phyloP scores from a whole-genome alignment of 192 early-diverging fungal genomes.

The Backusella westeae region DNA sequence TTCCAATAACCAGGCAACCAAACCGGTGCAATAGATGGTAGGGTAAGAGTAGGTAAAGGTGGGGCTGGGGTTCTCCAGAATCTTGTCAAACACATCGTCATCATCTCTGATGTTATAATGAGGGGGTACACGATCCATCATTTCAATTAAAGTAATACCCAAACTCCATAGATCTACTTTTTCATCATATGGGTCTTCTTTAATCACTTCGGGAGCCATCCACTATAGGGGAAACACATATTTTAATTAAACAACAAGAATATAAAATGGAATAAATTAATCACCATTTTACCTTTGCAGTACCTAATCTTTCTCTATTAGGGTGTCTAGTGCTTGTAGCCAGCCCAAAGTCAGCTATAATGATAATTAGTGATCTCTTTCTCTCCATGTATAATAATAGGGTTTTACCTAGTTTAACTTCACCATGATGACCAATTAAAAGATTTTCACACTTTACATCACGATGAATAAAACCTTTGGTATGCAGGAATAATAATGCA shows the following conservation, averaged over 20 bases:
- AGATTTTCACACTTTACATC: constrained; percentile 44
- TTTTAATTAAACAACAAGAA: not conserved
- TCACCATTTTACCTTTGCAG: constrained; percentile 34
- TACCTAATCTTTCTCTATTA: constrained; percentile 36
- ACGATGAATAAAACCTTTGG: constrained; percentile 37
- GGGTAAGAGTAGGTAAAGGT: constrained; percentile 37
- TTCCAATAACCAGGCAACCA: constrained; percentile 38
- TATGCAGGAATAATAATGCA: constrained; percentile 31
- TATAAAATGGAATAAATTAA: not conserved
- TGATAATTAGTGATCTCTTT: not conserved
- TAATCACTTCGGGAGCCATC: constrained; percentile 45
- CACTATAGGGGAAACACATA: constrained; percentile 17
- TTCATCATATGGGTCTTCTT: constrained; percentile 30
- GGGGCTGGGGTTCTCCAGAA: constrained; percentile 28
- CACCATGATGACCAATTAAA: constrained; percentile 31
- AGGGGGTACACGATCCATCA: constrained; percentile 46
- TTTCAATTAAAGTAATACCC: constrained; percentile 43
- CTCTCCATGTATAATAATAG: not conserved
- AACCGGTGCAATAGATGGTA: constrained; percentile 28
- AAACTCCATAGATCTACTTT: constrained; percentile 40
- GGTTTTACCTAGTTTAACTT: constrained; percentile 35
- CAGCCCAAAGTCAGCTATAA: constrained; percentile 35
- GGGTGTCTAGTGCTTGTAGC: constrained; percentile 28
- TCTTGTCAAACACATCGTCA: constrained; percentile 20
- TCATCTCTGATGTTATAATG: constrained; percentile 32